These are phyloP conservation scores for Rhizopus delemar DNA, from an alignment of 371 early-diverging fungal genomes.

Conservation along the genomic window DNA sequence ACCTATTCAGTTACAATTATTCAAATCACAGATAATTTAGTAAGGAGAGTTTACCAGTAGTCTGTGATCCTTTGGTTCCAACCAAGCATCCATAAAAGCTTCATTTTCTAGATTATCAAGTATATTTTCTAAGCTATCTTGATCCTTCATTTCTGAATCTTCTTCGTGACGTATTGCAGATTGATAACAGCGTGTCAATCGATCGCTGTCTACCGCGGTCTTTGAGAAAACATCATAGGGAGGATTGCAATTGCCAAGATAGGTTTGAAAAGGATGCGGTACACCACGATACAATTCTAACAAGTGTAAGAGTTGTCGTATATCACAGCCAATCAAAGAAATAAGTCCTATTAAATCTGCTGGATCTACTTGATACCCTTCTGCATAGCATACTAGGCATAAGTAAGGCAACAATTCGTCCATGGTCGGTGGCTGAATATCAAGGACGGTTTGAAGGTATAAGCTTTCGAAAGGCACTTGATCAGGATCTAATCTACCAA, in stretches of 20 bases:
- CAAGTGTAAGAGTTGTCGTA: constrained; percentile 38
- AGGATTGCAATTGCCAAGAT: constrained; percentile 12
- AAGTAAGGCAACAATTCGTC: constrained; percentile 33
- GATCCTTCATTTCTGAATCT: neutral
- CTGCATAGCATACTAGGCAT: constrained; percentile 40
- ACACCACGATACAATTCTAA: constrained; percentile 25
- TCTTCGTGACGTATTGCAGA: neutral
- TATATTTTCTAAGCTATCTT: constrained; percentile 9
- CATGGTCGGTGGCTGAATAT: constrained; percentile 23
- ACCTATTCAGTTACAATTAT: neutral
- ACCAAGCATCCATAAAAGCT: constrained; percentile 17
- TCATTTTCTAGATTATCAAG: constrained; percentile 7
- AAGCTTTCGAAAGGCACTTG: constrained; percentile 30
- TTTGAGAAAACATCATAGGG: constrained; percentile 5
- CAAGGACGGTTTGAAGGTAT: constrained; percentile 24
- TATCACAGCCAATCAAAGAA: constrained; percentile 30
- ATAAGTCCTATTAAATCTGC: constrained; percentile 31
- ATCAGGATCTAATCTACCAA: constrained; percentile 23
- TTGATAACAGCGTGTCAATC: constrained; percentile 14
- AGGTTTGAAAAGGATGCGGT: constrained; percentile 17
- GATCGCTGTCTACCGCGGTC: constrained; percentile 20
- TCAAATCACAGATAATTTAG: neutral
- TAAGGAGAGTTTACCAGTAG: constrained; percentile 2
- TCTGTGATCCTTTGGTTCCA: constrained; percentile 3
- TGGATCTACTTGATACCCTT: constrained; percentile 39